phyloP scores from a whole-genome alignment of 352 stramenopile species.

The Elongisporangium senticosum region DNA sequence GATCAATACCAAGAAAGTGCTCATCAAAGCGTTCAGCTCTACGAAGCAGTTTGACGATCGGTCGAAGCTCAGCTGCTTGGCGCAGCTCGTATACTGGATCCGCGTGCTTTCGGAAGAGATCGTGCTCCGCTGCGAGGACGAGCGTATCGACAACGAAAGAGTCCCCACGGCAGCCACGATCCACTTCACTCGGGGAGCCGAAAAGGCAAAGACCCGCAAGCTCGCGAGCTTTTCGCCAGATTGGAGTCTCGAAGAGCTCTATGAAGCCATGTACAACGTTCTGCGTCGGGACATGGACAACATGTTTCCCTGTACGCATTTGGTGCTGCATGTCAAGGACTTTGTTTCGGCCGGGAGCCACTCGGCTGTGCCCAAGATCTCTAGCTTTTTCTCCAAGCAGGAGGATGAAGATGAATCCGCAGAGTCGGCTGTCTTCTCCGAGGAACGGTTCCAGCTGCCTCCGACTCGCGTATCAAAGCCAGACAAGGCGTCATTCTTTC shows the following conservation, averaged over 20 bases:
- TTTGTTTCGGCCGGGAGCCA: constrained; percentile 50
- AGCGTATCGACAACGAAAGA: constrained; percentile 70
- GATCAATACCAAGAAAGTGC: constrained; percentile 62
- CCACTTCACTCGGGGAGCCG: constrained; percentile 37
- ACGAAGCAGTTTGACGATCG: constrained; percentile 81
- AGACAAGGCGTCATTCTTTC: not conserved
- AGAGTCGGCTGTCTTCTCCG: not conserved
- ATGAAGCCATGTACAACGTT: constrained; percentile 36
- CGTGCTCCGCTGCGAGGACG: constrained; percentile 71
- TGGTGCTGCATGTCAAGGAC: constrained; percentile 65
- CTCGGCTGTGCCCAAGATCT: constrained; percentile 39
- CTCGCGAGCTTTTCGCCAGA: constrained; percentile 47
- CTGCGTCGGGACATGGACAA: constrained; percentile 43
- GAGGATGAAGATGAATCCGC: not conserved
- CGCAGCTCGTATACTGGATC: constrained; percentile 75
- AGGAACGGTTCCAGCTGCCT: not conserved
- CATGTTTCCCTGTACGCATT: constrained; percentile 49
- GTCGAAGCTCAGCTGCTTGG: constrained; percentile 30
- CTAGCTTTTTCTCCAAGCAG: constrained; percentile 60
- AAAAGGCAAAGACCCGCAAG: constrained; percentile 45
- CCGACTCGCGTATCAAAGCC: not conserved
- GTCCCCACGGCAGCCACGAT: constrained; percentile 62
- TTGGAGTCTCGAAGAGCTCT: constrained; percentile 52
- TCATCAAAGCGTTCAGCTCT: constrained; percentile 60
- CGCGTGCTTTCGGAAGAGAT: constrained; percentile 70